phyloP scores from a whole-genome alignment of 2,329 filamentous ascomycete species.

The Thelonectria discophora region DNA sequence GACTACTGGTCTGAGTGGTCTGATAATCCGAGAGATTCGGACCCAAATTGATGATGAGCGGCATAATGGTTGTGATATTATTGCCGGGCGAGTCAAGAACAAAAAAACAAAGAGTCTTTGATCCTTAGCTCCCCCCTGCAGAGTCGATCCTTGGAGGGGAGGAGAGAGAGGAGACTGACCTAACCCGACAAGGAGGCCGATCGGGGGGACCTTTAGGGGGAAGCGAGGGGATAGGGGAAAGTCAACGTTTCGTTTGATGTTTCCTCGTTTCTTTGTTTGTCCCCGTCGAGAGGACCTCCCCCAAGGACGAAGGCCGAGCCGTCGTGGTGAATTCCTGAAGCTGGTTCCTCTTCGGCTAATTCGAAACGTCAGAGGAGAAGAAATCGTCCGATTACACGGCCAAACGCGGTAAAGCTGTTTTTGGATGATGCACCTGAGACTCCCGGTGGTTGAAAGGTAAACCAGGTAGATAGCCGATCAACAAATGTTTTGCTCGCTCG shows the following conservation, averaged over 20 bases:
- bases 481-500: conserved; percentile 10
- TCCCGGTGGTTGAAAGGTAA: conserved; percentile 24
- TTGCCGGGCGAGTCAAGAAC: conserved; percentile 14
- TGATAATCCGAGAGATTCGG: conserved; percentile 30
- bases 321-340: conserved; percentile 10
- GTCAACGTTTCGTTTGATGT: conserved; percentile 43
- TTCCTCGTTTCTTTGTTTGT: conserved; percentile 39
- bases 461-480: neutral
- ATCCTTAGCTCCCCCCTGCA: conserved; percentile 20
- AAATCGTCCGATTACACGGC: conserved; percentile 27
- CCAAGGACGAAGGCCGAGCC: conserved; percentile 3
- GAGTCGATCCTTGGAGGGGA: conserved; percentile 27
- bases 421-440: conserved; percentile 30
- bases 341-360: conserved; percentile 25
- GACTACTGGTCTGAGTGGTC: conserved; percentile 33
- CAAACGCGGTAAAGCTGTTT: conserved; percentile 26
- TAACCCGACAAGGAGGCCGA: conserved; percentile 34
- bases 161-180: conserved; percentile 23
- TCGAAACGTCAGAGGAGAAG: conserved; percentile 27
- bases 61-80: conserved; percentile 26
- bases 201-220: conserved; percentile 18
- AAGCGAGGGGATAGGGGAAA: conserved; percentile 5
- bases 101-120: conserved; percentile 3
- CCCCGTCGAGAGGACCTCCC: conserved; percentile 16
- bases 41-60: conserved; percentile 22